A percentile compares a stretch with the other conserved stretches of the same genome.
Evolutionary conservation across 371 early-diverging fungal genomes (phyloP).

Genomic region (Funneliformis caledonium): DNA sequence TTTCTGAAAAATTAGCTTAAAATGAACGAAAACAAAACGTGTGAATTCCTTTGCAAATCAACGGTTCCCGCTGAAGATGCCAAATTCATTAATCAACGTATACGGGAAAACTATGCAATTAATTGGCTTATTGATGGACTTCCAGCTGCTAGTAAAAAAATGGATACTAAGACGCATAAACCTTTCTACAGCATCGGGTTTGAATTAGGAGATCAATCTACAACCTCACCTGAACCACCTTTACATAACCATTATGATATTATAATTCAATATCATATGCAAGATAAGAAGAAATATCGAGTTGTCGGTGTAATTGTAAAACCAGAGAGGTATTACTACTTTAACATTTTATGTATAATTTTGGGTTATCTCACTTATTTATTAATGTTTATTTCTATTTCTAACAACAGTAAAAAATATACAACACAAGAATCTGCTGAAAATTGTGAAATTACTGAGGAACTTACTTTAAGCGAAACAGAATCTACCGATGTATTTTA

Average conservation of each 20-base stretch:
- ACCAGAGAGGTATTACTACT: conserved; percentile 59
- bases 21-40: conserved; percentile 55
- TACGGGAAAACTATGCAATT: conserved; percentile 79
- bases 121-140: conserved; percentile 93
- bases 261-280: conserved; percentile 77
- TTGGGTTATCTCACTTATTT: background rate
- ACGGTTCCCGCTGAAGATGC: conserved; percentile 67
- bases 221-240: conserved; percentile 42
- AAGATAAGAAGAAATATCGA: conserved; percentile 62
- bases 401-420: conserved; percentile 10
- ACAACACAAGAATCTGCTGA: conserved; percentile 31
- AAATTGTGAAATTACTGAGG: background rate
- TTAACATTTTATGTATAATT: background rate
- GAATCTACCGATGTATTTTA: conserved; percentile 65
- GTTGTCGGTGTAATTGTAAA: conserved; percentile 88
- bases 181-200: conserved; percentile 81
- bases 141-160: conserved; percentile 78
- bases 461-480: conserved; percentile 58
- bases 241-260: conserved; percentile 93
- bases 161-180: conserved; percentile 63
- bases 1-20: conserved; percentile 52
- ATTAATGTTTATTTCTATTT: background rate
- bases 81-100: conserved; percentile 83
- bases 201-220: conserved; percentile 60
- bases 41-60: background rate